Conservation (phyloP, 2,329 filamentous ascomycete species). For the Aspergillus sp. region DNA sequence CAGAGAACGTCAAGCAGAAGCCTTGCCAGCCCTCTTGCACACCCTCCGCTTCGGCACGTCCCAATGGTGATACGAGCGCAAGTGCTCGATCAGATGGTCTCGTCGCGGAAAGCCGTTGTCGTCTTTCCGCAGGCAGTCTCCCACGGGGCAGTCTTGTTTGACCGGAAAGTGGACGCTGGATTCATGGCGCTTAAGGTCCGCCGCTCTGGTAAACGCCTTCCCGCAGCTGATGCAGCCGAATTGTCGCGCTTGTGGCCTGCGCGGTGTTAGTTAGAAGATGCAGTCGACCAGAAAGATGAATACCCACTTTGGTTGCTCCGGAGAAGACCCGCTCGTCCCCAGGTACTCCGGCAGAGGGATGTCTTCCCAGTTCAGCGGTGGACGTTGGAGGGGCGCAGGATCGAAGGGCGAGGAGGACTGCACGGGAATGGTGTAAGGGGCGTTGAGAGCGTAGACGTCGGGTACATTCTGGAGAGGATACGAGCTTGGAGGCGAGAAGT, state of each 20-base stretch:
- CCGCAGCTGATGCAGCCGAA: conserved; percentile 26
- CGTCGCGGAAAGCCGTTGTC: conserved; percentile 45
- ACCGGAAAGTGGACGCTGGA: conserved; percentile 38
- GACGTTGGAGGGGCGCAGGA: conserved; percentile 5
- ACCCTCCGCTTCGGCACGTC: conserved; percentile 38
- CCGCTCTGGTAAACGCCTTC: conserved; percentile 37
- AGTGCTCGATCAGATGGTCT: conserved; percentile 51
- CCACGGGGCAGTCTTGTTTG: conserved; percentile 36
- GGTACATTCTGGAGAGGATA: background rate
- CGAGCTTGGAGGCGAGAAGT: background rate
- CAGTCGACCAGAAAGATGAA: too few species aligned
- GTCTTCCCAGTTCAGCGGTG: conserved; percentile 9
- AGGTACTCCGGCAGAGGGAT: background rate
- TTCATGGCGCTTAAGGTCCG: conserved; percentile 43
- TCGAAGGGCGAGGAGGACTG: conserved; percentile 1
- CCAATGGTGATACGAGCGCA: conserved; percentile 46
- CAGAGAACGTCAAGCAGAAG: too few species aligned
- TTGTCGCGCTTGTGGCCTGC: conserved; percentile 21
- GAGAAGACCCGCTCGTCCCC: too few species aligned
- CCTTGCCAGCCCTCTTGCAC: too few species aligned
- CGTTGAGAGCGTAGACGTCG: background rate
- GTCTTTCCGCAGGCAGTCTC: conserved; percentile 38
- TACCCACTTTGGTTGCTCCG: too few species aligned
- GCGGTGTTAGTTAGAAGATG: conserved; percentile 4
- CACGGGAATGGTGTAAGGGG: conserved; percentile 2